phyloP scores from a whole-genome alignment of 192 early-diverging fungal genomes.

The Tieghemiomyces parasiticus region DNA sequence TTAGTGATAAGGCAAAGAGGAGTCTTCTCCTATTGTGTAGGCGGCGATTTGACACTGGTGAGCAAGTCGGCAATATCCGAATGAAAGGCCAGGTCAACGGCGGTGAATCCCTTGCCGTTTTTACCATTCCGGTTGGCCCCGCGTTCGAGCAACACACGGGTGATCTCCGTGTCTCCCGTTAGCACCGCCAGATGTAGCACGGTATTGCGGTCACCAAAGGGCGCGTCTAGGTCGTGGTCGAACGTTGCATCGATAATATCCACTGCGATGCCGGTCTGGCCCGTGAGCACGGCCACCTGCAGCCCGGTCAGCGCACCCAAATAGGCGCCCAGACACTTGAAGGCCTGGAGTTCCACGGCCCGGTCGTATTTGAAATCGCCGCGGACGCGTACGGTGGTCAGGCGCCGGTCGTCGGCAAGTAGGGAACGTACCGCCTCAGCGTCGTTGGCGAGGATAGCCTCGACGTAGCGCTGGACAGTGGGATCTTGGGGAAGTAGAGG shows the following conservation, averaged over 20 bases:
- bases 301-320: slow-evolving; percentile 41
- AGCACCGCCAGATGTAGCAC: slow-evolving; percentile 53
- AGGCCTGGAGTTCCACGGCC: slow-evolving; percentile 42
- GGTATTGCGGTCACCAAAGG: slow-evolving; percentile 55
- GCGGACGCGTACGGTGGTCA: slow-evolving; percentile 17
- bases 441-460: slow-evolving; percentile 21
- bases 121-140: slow-evolving; percentile 34
- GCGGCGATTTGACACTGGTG: no score
- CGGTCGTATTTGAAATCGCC: slow-evolving; percentile 16
- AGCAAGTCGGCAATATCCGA: slow-evolving; percentile 4
- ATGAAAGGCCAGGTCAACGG: slow-evolving; percentile 20
- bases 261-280: slow-evolving; percentile 38
- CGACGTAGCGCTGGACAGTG: slow-evolving; percentile 13
- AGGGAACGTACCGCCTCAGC: slow-evolving; percentile 20
- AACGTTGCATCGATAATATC: slow-evolving; percentile 53
- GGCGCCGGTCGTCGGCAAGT: slow-evolving; percentile 17
- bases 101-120: slow-evolving; percentile 51
- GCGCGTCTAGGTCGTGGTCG: slow-evolving; percentile 47
- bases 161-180: slow-evolving; percentile 36
- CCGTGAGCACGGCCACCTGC: slow-evolving; percentile 45
- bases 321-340: slow-evolving; percentile 50
- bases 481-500: not conserved
- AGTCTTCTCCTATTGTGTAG: no score
- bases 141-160: slow-evolving; percentile 42
- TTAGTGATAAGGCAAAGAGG: no score